Conservation (phyloP, 495 filamentous ascomycete species). For the Thermochaetoides thermophila region DNA sequence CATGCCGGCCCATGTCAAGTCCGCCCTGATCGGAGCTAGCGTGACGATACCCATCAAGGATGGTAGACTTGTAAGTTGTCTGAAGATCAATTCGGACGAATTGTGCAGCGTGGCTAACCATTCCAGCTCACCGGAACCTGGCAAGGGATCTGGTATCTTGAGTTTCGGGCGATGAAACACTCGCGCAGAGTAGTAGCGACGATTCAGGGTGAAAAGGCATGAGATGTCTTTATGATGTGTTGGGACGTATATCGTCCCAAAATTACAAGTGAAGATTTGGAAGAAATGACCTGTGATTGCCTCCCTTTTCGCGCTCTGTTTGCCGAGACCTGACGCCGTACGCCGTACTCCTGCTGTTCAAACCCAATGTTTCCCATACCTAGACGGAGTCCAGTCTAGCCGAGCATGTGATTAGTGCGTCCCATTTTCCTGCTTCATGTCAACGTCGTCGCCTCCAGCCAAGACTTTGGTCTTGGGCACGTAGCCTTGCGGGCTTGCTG, state of each 20-base stretch:
- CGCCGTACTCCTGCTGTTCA: slow-evolving; percentile 7
- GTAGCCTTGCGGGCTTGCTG: slow-evolving; percentile 25
- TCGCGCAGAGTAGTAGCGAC: slow-evolving; percentile 75
- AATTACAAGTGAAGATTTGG: too few relatives aligned
- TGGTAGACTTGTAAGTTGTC: slow-evolving; percentile 49
- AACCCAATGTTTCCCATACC: neutral
- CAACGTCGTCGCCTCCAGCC: slow-evolving; percentile 54
- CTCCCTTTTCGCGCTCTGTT: too few relatives aligned
- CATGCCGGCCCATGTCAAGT: slow-evolving; percentile 70
- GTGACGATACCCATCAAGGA: slow-evolving; percentile 81
- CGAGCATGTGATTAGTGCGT: slow-evolving; percentile 6
- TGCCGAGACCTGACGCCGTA: neutral
- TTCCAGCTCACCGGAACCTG: slow-evolving; percentile 36
- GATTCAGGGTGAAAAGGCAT: slow-evolving; percentile 77
- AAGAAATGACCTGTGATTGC: too few relatives aligned
- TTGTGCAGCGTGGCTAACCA: neutral
- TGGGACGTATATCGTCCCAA: neutral
- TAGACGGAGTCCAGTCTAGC: neutral
- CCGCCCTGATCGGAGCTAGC: slow-evolving; percentile 70
- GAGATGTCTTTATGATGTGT: slow-evolving; percentile 2
- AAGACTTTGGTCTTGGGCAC: slow-evolving; percentile 58
- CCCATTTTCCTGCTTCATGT: slow-evolving; percentile 29
- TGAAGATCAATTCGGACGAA: neutral
- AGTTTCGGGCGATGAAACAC: slow-evolving; percentile 70
- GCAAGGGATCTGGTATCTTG: slow-evolving; percentile 89